Conservation (phyloP, 129 eudicot species). For the Ambrosia artemisiifolia region DNA sequence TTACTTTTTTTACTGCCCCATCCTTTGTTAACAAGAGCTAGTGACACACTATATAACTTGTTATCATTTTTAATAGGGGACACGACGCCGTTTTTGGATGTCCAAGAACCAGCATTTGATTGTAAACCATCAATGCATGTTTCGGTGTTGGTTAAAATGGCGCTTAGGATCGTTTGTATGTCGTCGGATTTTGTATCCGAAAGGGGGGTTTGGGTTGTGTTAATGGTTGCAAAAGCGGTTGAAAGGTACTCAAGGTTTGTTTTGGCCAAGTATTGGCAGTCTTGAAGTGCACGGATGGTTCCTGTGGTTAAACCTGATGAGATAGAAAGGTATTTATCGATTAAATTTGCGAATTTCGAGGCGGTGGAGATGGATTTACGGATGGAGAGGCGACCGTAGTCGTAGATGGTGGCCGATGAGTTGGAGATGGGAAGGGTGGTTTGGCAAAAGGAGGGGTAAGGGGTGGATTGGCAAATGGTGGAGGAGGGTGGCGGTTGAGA, state of each 20-base stretch:
- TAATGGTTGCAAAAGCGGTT: slow-evolving; percentile 17
- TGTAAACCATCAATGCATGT: slow-evolving; percentile 58
- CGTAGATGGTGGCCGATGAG: slow-evolving; percentile 28
- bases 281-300: slow-evolving; percentile 41
- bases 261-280: slow-evolving; percentile 40
- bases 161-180: slow-evolving; percentile 47
- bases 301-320: slow-evolving; percentile 11
- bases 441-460: slow-evolving; percentile 45
- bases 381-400: slow-evolving; percentile 40
- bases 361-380: slow-evolving; percentile 39
- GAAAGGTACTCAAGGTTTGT: slow-evolving; percentile 35
- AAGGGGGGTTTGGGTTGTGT: slow-evolving; percentile 19
- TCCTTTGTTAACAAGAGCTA: slow-evolving; percentile 46
- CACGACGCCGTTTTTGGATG: slow-evolving; percentile 26
- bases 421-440: slow-evolving; percentile 22
- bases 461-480: slow-evolving; percentile 46
- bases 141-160: slow-evolving; percentile 42
- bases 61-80: slow-evolving; percentile 31
- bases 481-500: slow-evolving; percentile 10
- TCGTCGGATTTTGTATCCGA: slow-evolving; percentile 22
- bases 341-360: slow-evolving; percentile 16
- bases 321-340: slow-evolving; percentile 26
- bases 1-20: slow-evolving; percentile 26
- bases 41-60: slow-evolving; percentile 44
- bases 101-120: slow-evolving; percentile 22